Evolutionary conservation across 257 asterid species (phyloP).

Genomic region (Solanum raphanifolium): DNA sequence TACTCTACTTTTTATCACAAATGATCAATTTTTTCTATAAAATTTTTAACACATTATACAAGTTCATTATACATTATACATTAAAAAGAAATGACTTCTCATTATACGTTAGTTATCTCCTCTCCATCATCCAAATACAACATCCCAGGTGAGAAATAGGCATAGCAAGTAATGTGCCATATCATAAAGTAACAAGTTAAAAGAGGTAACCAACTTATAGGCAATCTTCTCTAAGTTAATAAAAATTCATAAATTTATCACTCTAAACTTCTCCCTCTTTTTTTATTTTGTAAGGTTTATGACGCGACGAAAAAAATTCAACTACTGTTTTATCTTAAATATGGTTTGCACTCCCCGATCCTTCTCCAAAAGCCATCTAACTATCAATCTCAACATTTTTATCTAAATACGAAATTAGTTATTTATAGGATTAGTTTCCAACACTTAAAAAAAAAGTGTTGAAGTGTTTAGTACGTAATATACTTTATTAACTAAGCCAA

Average conservation of each 20-base stretch:
- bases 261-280: background rate
- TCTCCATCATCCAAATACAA: background rate
- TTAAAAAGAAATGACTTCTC: no score
- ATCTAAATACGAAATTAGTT: background rate
- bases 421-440: background rate
- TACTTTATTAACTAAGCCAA: background rate
- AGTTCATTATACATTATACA: no score
- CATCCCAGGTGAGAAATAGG: background rate
- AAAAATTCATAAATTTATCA: background rate
- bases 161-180: background rate
- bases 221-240: background rate
- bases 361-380: background rate
- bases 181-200: background rate
- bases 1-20: no score
- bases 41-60: no score
- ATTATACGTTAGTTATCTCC: no score
- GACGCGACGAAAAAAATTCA: background rate
- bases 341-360: background rate
- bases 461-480: background rate
- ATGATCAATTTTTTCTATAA: no score
- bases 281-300: background rate
- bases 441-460: background rate
- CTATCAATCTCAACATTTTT: background rate
- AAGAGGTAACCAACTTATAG: background rate
- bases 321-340: background rate